Percentiles rank a stretch among this genome's conserved stretches.
These are phyloP conservation scores for Hericium rajendrae DNA, from an alignment of 768 basidiomycete genomes.

Conservation along the genomic window DNA sequence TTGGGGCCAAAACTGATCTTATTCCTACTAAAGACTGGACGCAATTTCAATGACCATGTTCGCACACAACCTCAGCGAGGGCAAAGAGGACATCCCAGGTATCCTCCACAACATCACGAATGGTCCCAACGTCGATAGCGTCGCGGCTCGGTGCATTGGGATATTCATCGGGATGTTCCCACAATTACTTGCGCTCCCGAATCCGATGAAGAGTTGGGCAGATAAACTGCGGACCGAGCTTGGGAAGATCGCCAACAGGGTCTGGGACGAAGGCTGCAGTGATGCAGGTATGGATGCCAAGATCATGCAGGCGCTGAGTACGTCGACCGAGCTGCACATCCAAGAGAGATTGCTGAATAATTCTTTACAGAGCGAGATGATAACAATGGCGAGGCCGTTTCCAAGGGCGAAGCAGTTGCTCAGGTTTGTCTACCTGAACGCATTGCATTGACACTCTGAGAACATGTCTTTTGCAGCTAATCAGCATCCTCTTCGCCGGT, in stretches of 20 bases:
- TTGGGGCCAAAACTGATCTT: background rate
- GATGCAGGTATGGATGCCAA: conserved; percentile 5
- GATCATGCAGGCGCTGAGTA: conserved; percentile 3
- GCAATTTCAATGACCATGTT: conserved; percentile 7
- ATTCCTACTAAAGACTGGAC: background rate
- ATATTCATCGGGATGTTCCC: conserved; percentile 2
- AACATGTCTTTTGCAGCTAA: background rate
- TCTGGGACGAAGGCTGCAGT: background rate
- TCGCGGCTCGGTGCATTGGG: background rate
- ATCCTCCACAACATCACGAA: conserved; percentile 8
- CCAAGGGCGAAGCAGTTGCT: conserved; percentile 5
- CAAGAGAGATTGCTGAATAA: too few species aligned
- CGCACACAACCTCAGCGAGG: conserved; percentile 1
- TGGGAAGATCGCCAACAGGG: conserved; percentile 4
- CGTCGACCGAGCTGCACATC: too few species aligned
- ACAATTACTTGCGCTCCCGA: conserved; percentile 2
- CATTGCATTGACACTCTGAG: too few species aligned
- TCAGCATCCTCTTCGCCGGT: conserved; percentile 6
- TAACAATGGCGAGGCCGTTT: background rate
- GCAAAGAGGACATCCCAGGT: conserved; percentile 1
- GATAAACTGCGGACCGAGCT: conserved; percentile 3
- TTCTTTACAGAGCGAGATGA: background rate
- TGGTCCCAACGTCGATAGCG: conserved; percentile 1
- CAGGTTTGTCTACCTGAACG: too few species aligned
- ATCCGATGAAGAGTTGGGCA: conserved; percentile 6